Percentiles rank a stretch among this genome's conserved stretches.
These are phyloP conservation scores for Eimeria brunetti DNA, from an alignment of 169 alveolate genomes.

Conservation along the genomic window DNA sequence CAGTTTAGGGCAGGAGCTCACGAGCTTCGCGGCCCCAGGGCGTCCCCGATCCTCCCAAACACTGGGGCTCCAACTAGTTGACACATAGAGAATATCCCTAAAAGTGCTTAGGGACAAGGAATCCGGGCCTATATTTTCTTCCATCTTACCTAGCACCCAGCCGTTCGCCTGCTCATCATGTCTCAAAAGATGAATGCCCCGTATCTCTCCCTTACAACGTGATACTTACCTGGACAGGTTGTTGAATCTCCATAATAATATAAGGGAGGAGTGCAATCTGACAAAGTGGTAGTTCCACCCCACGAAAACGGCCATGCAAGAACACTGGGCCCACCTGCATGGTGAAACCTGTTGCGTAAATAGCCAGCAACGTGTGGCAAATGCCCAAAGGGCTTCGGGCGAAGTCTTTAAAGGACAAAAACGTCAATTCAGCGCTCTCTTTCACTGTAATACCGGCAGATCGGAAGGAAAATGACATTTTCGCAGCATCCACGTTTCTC, in stretches of 20 bases:
- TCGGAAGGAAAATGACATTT: slow-evolving; percentile 18
- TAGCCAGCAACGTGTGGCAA: slow-evolving; percentile 73
- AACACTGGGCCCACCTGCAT: slow-evolving; percentile 56
- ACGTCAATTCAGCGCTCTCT: slow-evolving; percentile 15
- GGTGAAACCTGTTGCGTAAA: slow-evolving; percentile 72
- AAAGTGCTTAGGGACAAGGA: not conserved
- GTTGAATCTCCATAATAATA: slow-evolving; percentile 75
- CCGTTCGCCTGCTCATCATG: slow-evolving; percentile 58
- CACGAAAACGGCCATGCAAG: not conserved
- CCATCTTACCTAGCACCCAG: slow-evolving; percentile 67
- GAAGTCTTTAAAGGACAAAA: slow-evolving; percentile 46
- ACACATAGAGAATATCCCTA: slow-evolving; percentile 59
- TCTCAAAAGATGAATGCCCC: not conserved
- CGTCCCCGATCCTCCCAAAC: slow-evolving; percentile 74
- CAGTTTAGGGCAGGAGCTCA: not conserved
- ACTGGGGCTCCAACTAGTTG: slow-evolving; percentile 76
- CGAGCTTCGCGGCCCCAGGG: slow-evolving; percentile 75
- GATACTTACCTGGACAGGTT: slow-evolving; percentile 73
- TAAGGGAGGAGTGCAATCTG: slow-evolving; percentile 78
- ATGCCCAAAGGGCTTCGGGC: slow-evolving; percentile 76
- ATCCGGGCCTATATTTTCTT: not conserved
- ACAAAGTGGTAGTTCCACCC: not conserved
- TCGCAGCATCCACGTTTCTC: not conserved
- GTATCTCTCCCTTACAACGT: not conserved
- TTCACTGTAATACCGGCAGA: slow-evolving; percentile 37